Evolutionary conservation across 2,329 filamentous ascomycete genomes (phyloP), one percentile per base, ranked within the genome.

Genomic region (Chaetomium globosum): DNA sequence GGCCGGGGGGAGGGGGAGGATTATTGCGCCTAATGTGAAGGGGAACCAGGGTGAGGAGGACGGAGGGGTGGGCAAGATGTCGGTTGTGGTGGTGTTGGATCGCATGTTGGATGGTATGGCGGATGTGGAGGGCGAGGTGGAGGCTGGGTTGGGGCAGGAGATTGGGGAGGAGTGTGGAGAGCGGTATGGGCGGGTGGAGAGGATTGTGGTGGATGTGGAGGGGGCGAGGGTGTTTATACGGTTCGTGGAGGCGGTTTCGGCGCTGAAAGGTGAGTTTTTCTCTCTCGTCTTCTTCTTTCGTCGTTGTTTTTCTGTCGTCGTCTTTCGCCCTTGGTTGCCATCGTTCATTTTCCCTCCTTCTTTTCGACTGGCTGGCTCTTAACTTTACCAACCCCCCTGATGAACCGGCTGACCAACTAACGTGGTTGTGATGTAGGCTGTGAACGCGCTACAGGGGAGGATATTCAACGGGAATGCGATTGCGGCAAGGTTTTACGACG

Each of bases 111-210:
- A 95, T 67, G 91, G 89, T 6, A 88, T 98, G 82, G 84, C 80
- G 1, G 81, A 97, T 74, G 79, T 97, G 53, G 85, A 89, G 64
- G 83, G 82, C n/a, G 94, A 97, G 76, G 86, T 97, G 57, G 85
- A 88, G 65, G 83, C 84, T 16, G 87, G 87, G 0, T 80, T 99
- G 59, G 89, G 94, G 71, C 94, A 98, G 79, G 93, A 97, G 76
- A 97, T 99, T 77, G 95, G 95, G 7, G 92, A 97, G 73, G 92
- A 96, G 75, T 97, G 96, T 77, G 89, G 88, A 58, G 87, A 92
- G 69, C 93, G 93, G 87, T 96, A 96, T 75, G 93, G 93, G 19
- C 85, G 87, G 53, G 90, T 97, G 5, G 91, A 96, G 76, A 83
- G 92, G 70, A 82, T 97, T 21, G 89, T 89, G 73, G 88, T 97